These are phyloP conservation scores for Hypomontagnella submonticulosa DNA, from an alignment of 495 filamentous ascomycete species.

Conservation along the genomic window DNA sequence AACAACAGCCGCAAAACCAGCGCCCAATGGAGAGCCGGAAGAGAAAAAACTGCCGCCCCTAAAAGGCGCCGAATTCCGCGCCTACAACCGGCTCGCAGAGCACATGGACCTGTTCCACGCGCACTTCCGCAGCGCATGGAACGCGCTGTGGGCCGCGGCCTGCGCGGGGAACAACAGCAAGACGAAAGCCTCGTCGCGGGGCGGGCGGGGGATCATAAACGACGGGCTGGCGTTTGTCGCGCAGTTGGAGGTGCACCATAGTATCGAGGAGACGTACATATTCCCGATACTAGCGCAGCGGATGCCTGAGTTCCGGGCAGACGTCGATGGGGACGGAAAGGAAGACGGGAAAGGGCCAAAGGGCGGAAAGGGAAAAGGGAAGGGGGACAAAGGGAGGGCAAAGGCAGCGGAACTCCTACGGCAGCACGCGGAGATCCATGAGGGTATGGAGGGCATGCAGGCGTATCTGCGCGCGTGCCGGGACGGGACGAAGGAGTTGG, in stretches of 20 bases:
- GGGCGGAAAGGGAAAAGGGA: constrained; percentile 40
- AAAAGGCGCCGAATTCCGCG: constrained; percentile 55
- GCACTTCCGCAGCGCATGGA: constrained; percentile 80
- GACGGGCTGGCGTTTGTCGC: constrained; percentile 72
- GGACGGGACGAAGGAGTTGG: constrained; percentile 73
- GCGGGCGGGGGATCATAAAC: constrained; percentile 65
- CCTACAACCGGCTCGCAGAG: constrained; percentile 79
- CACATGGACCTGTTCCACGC: constrained; percentile 86
- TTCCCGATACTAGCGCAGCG: constrained; percentile 79
- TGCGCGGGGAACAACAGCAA: constrained; percentile 61
- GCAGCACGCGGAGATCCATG: constrained; percentile 87
- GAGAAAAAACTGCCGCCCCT: constrained; percentile 29
- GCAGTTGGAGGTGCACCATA: constrained; percentile 80
- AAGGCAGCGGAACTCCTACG: constrained; percentile 68
- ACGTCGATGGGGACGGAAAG: constrained; percentile 30
- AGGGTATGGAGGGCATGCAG: constrained; percentile 77
- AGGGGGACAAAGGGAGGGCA: constrained; percentile 16
- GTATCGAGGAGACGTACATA: constrained; percentile 84
- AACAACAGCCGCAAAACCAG: not conserved
- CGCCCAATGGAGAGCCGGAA: constrained; percentile 1
- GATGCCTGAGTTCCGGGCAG: constrained; percentile 81
- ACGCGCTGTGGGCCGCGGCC: constrained; percentile 70
- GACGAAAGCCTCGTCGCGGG: constrained; percentile 43
- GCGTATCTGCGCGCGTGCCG: constrained; percentile 73
- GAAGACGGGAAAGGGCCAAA: constrained; percentile 35